phyloP scores from a whole-genome alignment of 495 filamentous ascomycete species.

The Penicillium flavigenum region DNA sequence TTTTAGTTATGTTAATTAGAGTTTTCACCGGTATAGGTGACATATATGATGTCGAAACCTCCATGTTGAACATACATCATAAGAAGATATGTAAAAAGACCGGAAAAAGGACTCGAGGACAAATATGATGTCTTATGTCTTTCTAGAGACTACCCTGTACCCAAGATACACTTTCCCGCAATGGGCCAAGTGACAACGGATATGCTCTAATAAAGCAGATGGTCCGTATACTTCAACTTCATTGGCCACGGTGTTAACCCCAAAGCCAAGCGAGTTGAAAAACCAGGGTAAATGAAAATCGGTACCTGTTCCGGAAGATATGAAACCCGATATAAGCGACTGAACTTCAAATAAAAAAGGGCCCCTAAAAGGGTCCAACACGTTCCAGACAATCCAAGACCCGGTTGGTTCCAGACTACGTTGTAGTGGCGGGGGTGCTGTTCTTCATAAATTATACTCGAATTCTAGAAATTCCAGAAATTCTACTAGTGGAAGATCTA shows the following conservation, averaged over 20 bases:
- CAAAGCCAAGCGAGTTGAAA: not conserved
- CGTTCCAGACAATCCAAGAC: constrained; percentile 6
- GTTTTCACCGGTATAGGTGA: not conserved
- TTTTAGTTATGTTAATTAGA: not conserved
- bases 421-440: not conserved
- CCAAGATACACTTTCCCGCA: not conserved
- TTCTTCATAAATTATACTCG: not conserved
- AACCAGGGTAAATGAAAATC: not conserved
- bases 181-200: not conserved
- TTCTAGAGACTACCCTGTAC: not conserved
- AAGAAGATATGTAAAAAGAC: not conserved
- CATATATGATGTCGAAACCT: not conserved
- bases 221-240: not conserved
- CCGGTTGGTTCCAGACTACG: constrained; percentile 7
- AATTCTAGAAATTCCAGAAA: not conserved
- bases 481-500: not conserved
- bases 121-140: not conserved
- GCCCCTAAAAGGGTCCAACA: constrained; percentile 15
- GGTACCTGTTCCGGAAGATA: constrained; percentile 10
- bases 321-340: constrained; percentile 9
- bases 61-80: not conserved
- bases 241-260: not conserved
- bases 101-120: not conserved
- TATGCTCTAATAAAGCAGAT: not conserved
- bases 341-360: not conserved